A percentile compares a stretch with the other conserved stretches of the same genome.
These are phyloP conservation scores for Rhizophagus sp. DNA, from an alignment of 192 early-diverging fungal genomes.

Conservation along the genomic window DNA sequence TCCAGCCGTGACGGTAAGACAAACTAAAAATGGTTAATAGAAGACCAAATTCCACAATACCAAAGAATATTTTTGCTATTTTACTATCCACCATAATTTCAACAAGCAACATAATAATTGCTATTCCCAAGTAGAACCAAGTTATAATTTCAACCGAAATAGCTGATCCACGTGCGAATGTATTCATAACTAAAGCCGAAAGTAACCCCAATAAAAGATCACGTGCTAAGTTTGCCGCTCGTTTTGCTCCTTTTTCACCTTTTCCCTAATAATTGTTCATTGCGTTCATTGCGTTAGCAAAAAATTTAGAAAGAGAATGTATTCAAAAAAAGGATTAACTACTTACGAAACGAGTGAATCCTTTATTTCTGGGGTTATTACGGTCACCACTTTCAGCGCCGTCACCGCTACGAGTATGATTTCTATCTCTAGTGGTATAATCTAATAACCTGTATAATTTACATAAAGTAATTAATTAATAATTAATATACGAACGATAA, in stretches of 20 bases:
- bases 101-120: background rate
- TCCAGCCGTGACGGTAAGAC: slow-evolving; percentile 18
- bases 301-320: too few species aligned
- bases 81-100: background rate
- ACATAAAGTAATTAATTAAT: too few species aligned
- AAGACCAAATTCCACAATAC: background rate
- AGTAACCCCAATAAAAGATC: slow-evolving; percentile 40
- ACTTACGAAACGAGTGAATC: too few species aligned
- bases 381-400: too few species aligned
- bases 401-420: too few species aligned
- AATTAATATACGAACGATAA: too few species aligned
- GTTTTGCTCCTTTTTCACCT: background rate
- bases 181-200: slow-evolving; percentile 37
- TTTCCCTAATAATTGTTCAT: too few species aligned
- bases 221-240: slow-evolving; percentile 31
- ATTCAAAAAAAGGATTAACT: too few species aligned
- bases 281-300: too few species aligned
- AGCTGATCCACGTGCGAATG: slow-evolving; percentile 37
- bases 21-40: slow-evolving; percentile 23
- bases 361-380: too few species aligned
- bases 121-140: slow-evolving; percentile 38
- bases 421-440: too few species aligned
- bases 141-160: slow-evolving; percentile 38
- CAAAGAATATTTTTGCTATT: slow-evolving; percentile 6
- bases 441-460: too few species aligned